Percentiles rank a stretch among this genome's conserved stretches.
These are phyloP conservation scores for Aspergillus ustus DNA, from an alignment of 2,329 filamentous ascomycete species.

Conservation along the genomic window DNA sequence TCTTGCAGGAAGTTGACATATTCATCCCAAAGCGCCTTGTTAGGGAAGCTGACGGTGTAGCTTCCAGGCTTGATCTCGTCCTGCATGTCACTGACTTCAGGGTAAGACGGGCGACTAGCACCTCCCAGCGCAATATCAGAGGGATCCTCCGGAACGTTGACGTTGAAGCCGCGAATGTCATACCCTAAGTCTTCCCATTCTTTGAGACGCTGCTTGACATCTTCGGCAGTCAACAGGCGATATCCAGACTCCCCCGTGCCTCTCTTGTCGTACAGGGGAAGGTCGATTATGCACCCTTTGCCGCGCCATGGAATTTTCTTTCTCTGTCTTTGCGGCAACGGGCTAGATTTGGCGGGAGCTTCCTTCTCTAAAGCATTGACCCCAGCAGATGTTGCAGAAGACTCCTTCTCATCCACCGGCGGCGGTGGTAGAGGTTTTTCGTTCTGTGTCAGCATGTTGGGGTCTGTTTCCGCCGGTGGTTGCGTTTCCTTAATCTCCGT, in stretches of 20 bases:
- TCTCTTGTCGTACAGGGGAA: slow-evolving; percentile 70
- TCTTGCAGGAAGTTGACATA: slow-evolving; percentile 86
- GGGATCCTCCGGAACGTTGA: slow-evolving; percentile 35
- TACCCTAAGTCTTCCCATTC: slow-evolving; percentile 51
- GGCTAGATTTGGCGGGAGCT: slow-evolving; percentile 24
- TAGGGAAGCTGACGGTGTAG: slow-evolving; percentile 47
- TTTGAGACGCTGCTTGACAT: slow-evolving; percentile 45
- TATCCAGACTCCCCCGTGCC: slow-evolving; percentile 53
- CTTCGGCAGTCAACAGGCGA: slow-evolving; percentile 43
- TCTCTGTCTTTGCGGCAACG: slow-evolving; percentile 51
- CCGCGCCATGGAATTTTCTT: slow-evolving; percentile 77
- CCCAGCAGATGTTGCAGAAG: slow-evolving; percentile 10
- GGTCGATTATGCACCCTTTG: slow-evolving; percentile 72
- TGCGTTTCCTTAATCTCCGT: slow-evolving; percentile 34
- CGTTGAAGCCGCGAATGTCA: slow-evolving; percentile 46
- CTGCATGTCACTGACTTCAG: slow-evolving; percentile 45
- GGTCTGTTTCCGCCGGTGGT: slow-evolving; percentile 25
- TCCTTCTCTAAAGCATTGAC: slow-evolving; percentile 21
- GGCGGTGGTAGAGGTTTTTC: slow-evolving; percentile 50
- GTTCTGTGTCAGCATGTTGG: slow-evolving; percentile 27
- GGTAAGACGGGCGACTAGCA: slow-evolving; percentile 49
- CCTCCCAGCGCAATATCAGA: slow-evolving; percentile 39
- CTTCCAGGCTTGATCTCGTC: slow-evolving; percentile 39
- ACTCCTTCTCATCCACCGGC: slow-evolving; percentile 25
- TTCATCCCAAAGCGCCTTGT: slow-evolving; percentile 67